Conservation (phyloP, 768 basidiomycete genomes). For the Coprinopsis cinerea region DNA sequence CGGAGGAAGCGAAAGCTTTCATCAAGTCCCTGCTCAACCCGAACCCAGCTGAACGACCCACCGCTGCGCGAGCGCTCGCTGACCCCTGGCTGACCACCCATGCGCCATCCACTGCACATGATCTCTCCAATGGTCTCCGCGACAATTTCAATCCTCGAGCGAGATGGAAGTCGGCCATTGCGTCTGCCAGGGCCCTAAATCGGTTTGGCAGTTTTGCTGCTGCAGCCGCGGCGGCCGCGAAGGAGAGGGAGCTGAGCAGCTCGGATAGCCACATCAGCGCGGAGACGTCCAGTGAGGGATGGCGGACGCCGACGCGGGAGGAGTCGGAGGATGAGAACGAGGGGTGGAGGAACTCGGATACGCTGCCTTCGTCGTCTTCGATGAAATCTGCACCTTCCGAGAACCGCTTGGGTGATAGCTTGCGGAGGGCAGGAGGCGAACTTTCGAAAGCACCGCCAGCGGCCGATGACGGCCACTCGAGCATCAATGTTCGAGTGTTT, state of each 20-base stretch:
- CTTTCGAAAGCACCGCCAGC: not conserved
- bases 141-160: slow-evolving; percentile 77
- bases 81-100: slow-evolving; percentile 77
- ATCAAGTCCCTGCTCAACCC: slow-evolving; percentile 65
- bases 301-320: slow-evolving; percentile 15
- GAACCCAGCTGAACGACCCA: slow-evolving; percentile 65
- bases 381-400: not conserved
- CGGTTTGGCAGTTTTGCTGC: slow-evolving; percentile 30
- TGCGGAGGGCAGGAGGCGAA: not conserved
- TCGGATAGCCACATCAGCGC: slow-evolving; percentile 15
- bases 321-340: slow-evolving; percentile 26
- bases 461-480: not conserved
- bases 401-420: slow-evolving; percentile 1
- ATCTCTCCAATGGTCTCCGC: slow-evolving; percentile 66
- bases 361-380: not conserved
- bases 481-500: not conserved
- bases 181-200: slow-evolving; percentile 36
- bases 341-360: slow-evolving; percentile 6
- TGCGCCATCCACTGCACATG: slow-evolving; percentile 61
- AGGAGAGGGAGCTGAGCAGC: not conserved
- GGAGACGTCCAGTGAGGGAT: slow-evolving; percentile 32
- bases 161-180: slow-evolving; percentile 69
- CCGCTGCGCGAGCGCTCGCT: slow-evolving; percentile 63
- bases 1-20: slow-evolving; percentile 77
- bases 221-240: slow-evolving; percentile 1